Base-by-base conservation (phyloP, 1,284 basidiomycete species). In the Meripilus lineatus region DNA sequence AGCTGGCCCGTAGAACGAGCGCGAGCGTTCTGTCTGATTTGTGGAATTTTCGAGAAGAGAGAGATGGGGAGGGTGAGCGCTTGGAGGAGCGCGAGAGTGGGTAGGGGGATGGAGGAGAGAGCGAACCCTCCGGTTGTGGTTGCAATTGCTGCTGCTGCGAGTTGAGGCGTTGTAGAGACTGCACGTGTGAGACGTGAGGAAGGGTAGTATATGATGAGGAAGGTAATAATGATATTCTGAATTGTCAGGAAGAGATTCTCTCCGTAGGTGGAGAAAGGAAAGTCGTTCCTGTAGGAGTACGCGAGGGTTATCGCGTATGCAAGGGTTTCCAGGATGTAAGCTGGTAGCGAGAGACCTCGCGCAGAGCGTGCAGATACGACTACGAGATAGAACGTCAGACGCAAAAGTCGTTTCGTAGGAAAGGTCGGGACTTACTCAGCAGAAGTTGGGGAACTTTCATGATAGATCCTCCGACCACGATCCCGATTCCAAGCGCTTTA, bases 261-360 rank as follows among this genome's bases (percentile, higher is more conserved):
- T 58, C 94, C 94, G 53, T 96, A 98, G 1, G 94, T 96, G 28
- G 89, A 92, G 72, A 96, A 94, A 1, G 94, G 92, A 62, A 94
- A 93, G 18, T 71, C 64, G 59, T 88, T 85, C 32, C 91, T 75
- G 50, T 81, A 81, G 3, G 91, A 86, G 66, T 97, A 98, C n/a
- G 79, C 77, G 32, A 91, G 75, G 0, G 82, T 90, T 58, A 96
- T 91, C 32, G 84, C 86, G 58, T 94, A 95, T 0, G 89, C 77
- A 14, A 89, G 68, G 0, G 91, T 93, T 60, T 95, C 93, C 18
- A 93, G 79, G 52, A 86, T 66, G 66, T 90, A 93, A 14, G 88
- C 82, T 1, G 83, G 71, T 3, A 93, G 66, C 2, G 87, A 92
- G 32, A 98, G 76, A 3, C 93, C 93, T 28, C 84, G 72, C 0